Evolutionary conservation across 23 red algal species (phyloP).

Genomic region (Pyropia yezoensis): DNA sequence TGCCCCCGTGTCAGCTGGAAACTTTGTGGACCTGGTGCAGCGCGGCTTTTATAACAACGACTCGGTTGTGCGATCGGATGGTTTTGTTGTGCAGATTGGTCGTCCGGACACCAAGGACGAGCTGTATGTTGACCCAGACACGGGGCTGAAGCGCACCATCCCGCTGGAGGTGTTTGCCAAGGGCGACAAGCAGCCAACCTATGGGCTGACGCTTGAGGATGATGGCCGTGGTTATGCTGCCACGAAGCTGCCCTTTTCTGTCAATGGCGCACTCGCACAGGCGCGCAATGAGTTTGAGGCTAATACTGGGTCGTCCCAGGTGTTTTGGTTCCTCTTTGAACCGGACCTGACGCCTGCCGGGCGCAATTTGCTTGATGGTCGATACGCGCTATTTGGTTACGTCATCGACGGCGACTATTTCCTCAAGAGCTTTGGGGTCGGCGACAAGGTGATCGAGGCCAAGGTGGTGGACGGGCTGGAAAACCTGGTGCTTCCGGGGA

Average conservation of each 20-base stretch:
- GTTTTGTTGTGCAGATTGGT: conserved; percentile 87
- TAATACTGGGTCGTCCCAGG: conserved; percentile 74
- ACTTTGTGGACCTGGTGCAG: conserved; percentile 84
- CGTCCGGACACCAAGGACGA: conserved; percentile 67
- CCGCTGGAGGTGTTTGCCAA: conserved; percentile 92
- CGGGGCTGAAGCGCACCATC: conserved; percentile 45
- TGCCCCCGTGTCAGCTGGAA: conserved; percentile 83
- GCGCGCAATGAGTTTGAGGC: conserved; percentile 85
- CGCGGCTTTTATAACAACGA: conserved; percentile 82
- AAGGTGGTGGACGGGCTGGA: conserved; percentile 75
- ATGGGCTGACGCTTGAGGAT: conserved; percentile 88
- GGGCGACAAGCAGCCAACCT: conserved; percentile 73
- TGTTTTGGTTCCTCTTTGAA: conserved; percentile 99
- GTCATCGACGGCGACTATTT: conserved; percentile 66
- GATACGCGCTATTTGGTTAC: conserved; percentile 89
- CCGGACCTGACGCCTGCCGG: conserved; percentile 96
- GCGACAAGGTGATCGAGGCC: conserved; percentile 62
- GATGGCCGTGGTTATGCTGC: conserved; percentile 60
- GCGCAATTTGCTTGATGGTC: conserved; percentile 88
- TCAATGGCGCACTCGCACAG: conserved; percentile 66
- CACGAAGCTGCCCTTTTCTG: conserved; percentile 88
- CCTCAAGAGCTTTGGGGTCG: conserved; percentile 61
- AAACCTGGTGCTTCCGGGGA: conserved; percentile 27
- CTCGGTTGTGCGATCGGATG: conserved; percentile 76
- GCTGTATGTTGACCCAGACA: conserved; percentile 65